Conservation (phyloP, 169 alveolate genomes). For the Plasmodium chabaudi region DNA sequence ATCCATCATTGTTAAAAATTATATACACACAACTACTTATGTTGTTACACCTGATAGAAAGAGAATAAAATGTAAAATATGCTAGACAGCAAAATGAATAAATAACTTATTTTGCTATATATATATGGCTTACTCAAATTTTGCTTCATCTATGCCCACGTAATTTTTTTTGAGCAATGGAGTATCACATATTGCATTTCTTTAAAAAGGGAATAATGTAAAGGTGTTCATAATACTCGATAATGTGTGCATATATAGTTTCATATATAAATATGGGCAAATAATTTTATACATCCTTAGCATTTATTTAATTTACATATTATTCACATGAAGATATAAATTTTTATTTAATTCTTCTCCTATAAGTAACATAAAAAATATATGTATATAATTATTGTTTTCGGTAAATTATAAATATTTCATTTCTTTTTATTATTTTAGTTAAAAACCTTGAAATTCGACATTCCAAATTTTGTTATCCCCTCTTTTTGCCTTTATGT, state of each 20-base stretch:
- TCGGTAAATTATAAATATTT: conserved; percentile 4
- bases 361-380: conserved; percentile 3
- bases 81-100: not conserved
- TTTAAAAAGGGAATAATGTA: conserved; percentile 2
- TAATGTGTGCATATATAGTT: not conserved
- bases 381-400: not conserved
- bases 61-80: not conserved
- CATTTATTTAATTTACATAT: conserved; percentile 36
- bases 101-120: not conserved
- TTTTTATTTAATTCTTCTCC: conserved; percentile 46
- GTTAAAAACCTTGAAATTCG: conserved; percentile 64
- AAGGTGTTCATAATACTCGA: not conserved
- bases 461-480: conserved; percentile 55
- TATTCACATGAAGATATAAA: conserved; percentile 68
- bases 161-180: conserved; percentile 66
- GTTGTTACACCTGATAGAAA: conserved; percentile 61
- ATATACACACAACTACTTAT: conserved; percentile 56
- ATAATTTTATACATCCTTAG: not conserved
- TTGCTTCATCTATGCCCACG: conserved; percentile 65
- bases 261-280: not conserved
- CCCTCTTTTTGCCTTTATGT: conserved; percentile 62
- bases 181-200: conserved; percentile 67
- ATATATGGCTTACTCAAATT: conserved; percentile 52
- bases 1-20: conserved; percentile 59
- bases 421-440: not conserved